phyloP scores from a whole-genome alignment of 805 yeast species.

The Dipodascopsis uninucleata region DNA sequence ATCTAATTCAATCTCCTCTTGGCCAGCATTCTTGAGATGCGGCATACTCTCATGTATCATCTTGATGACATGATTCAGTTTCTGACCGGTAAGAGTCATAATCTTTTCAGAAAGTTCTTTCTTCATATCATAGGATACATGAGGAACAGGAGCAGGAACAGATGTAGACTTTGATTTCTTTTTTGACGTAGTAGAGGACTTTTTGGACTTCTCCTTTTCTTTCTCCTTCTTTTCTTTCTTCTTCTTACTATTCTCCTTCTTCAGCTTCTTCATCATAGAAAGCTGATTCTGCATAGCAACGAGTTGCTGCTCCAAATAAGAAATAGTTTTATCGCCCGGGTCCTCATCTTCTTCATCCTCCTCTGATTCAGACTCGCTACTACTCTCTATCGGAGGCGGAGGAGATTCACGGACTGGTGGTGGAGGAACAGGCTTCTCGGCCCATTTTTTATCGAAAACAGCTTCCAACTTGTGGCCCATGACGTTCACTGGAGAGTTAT shows the following conservation, averaged over 20 bases:
- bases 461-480: slow-evolving; percentile 92
- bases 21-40: slow-evolving; percentile 44
- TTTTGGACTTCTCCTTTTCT: slow-evolving; percentile 43
- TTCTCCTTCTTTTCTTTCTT: slow-evolving; percentile 53
- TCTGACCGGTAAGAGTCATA: slow-evolving; percentile 69
- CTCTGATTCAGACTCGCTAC: slow-evolving; percentile 50
- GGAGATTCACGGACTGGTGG: slow-evolving; percentile 44
- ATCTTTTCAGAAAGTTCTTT: slow-evolving; percentile 86
- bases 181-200: slow-evolving; percentile 33
- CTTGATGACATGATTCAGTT: slow-evolving; percentile 74
- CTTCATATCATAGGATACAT: slow-evolving; percentile 93
- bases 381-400: slow-evolving; percentile 38
- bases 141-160: slow-evolving; percentile 37
- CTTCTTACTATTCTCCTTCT: slow-evolving; percentile 51
- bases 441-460: slow-evolving; percentile 83
- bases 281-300: slow-evolving; percentile 81
- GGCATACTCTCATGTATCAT: slow-evolving; percentile 78
- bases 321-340: slow-evolving; percentile 84
- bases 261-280: slow-evolving; percentile 74
- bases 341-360: slow-evolving; percentile 58
- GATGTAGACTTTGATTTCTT: slow-evolving; percentile 8
- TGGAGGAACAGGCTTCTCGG: slow-evolving; percentile 57
- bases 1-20: slow-evolving; percentile 92
- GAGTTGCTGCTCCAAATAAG: slow-evolving; percentile 81
- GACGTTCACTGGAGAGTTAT: slow-evolving; percentile 91